Base-by-base conservation (phyloP, 495 filamentous ascomycete species). In the Penicillium desertorum region DNA sequence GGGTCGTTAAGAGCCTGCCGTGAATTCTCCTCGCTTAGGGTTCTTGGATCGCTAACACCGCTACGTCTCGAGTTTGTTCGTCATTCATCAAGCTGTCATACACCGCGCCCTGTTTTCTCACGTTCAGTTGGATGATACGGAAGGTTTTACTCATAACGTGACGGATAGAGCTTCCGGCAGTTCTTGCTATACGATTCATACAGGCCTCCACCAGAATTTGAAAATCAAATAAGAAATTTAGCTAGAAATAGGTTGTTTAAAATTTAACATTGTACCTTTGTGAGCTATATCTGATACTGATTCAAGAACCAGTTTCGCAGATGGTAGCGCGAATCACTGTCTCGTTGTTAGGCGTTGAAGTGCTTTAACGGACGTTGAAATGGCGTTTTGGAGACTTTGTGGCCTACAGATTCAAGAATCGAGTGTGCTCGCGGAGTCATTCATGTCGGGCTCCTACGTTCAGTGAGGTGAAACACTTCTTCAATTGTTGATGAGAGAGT, bases 101-200 rank as follows among this genome's bases (percentile, higher is more conserved):
- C 47, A 70, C 62, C 19, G 25, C 51, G 0, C 61, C 58, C 62
- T 65, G 53, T 42, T 73, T 73, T 17, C 64, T 61, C 45, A 71
- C 64, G 51, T 73, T 71, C 42, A 70, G 46, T 58, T 71, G 59
- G 8, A 73, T 54, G 9, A 71, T 54, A 32, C 57, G 59, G 29
- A 73, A 43, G 9, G 51, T 60, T 59, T 63, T 73, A 73, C 58
- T 60, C 60, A 70, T 70, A 8, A 5, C 47, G 60, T 51, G 50
- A 5, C n/a, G 42, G 63, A 30, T 66, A 62, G 61, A 67, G 65
- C 52, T 59, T 59, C 58, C 59, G 50, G 27, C 64, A 71, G 43
- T 70, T 70, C 45, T 45, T 71, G 59, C 67, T 71, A 37, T 51
- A 70, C 45, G 60, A 72, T 61, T 70, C 58, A 58, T 70, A 58